These are phyloP conservation scores for Eucalyptus tenuipes DNA, from an alignment of 345 rosid species.

Conservation along the genomic window DNA sequence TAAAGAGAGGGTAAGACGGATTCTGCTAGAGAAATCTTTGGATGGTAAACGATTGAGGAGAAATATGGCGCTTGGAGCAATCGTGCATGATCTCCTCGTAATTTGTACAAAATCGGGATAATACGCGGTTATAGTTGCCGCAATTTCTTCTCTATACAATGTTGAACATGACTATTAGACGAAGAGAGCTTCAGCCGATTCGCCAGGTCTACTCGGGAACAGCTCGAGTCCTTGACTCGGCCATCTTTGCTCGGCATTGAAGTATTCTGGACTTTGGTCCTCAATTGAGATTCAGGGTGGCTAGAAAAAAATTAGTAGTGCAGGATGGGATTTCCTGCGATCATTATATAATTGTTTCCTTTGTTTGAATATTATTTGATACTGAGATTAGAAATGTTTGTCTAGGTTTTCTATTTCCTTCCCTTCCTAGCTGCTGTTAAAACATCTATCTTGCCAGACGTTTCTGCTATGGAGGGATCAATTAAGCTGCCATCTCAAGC, in stretches of 20 bases:
- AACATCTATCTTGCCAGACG: background rate
- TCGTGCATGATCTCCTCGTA: background rate
- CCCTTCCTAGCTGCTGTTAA: background rate
- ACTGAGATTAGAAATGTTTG: background rate
- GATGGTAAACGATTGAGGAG: background rate
- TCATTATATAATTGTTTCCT: background rate
- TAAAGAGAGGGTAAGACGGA: background rate
- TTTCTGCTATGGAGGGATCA: background rate
- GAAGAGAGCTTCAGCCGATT: background rate
- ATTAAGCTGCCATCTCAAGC: background rate
- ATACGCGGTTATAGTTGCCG: background rate
- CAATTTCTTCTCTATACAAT: background rate
- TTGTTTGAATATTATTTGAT: background rate
- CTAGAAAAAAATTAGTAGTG: background rate
- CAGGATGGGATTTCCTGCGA: background rate
- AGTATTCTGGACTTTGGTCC: background rate
- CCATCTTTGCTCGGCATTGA: background rate
- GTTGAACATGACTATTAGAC: background rate
- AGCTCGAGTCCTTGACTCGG: background rate
- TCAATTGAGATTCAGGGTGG: background rate
- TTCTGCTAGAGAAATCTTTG: background rate
- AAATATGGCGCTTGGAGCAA: background rate
- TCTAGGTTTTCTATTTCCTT: background rate
- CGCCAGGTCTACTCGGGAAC: background rate
- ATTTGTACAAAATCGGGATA: background rate